Evolutionary conservation across 2,329 filamentous ascomycete species (phyloP).

Genomic region (Colletotrichum simmondsii): DNA sequence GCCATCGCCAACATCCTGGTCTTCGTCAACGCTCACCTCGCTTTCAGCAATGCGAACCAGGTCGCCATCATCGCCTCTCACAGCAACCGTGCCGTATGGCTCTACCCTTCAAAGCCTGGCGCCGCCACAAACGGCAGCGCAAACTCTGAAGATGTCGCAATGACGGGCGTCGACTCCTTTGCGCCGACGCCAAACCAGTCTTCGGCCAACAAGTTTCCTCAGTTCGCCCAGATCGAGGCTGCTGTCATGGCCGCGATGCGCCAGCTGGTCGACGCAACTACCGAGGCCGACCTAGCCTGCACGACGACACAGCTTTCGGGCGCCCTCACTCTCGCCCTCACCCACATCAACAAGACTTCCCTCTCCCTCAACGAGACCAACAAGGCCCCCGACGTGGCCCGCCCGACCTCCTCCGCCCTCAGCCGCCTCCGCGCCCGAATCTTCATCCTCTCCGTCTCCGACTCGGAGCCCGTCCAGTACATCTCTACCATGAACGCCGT

Average conservation of each 20-base stretch:
- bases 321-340: conserved; percentile 87
- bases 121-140: conserved; percentile 33
- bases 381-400: conserved; percentile 49
- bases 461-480: conserved; percentile 87
- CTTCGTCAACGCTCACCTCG: conserved; percentile 96
- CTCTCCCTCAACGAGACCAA: conserved; percentile 72
- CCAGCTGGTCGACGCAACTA: conserved; percentile 77
- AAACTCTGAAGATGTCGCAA: conserved; percentile 65
- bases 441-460: conserved; percentile 89
- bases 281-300: conserved; percentile 71
- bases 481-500: conserved; percentile 99
- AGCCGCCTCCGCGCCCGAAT: conserved; percentile 80
- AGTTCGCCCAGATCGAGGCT: conserved; percentile 88
- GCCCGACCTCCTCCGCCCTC: conserved; percentile 47
- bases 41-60: conserved; percentile 92
- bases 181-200: conserved; percentile 46
- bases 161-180: conserved; percentile 59
- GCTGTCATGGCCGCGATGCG: conserved; percentile 81
- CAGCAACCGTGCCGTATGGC: conserved; percentile 85
- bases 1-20: conserved; percentile 90
- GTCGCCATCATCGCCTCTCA: conserved; percentile 93
- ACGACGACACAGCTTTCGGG: conserved; percentile 91
- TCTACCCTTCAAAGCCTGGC: conserved; percentile 74
- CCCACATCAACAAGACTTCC: conserved; percentile 87
- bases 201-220: conserved; percentile 89